Evolutionary conservation across 306 rosid species (phyloP), one percentile per base, ranked within the genome.

Genomic region (Benincasa hispida): DNA sequence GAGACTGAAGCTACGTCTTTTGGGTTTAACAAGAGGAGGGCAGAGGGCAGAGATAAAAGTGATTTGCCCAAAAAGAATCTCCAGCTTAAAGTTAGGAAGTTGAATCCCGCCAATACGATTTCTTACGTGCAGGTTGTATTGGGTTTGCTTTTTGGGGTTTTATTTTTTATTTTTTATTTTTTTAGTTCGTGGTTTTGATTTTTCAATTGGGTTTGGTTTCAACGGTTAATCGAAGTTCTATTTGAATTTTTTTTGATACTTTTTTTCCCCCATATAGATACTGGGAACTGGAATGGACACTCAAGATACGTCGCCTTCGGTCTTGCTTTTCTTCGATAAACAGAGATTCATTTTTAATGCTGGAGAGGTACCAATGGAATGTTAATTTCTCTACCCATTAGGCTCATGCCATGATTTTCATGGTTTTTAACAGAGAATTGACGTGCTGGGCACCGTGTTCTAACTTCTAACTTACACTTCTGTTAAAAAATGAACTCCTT

Each of bases 261-360:
- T 79, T 5, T 25, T 21, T 66, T 56, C 56, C 60, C 5, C 0
- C 5, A 27, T 63, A 58, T 77, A 91, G 94, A 82, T 91, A 45
- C 82, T 93, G 62, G 97, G 98, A 10, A 93, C 97, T 65, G 93
- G 97, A 79, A 85, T 93, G 94, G 97, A 91, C 78, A 93, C 97
- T 79, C 96, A 91, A 69, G 98, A 93, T 76, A 91, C 97, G 0
- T 90, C 94, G 42, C 91, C 98, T 68, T 85, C 97, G 0, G 91
- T 93, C 55, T 72, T 90, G 41, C 97, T 93, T 69, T 93, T 93
- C 87, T 93, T 93, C 62, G 98, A 93, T 84, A 91, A 85, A 50
- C 93, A 90, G 47, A 89, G 95, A 69, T 88, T 93, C 74, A 93
- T 93, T 48, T 93, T 91, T 75, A 90, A 93, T 84, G 96, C 95